Conservation (phyloP, 805 yeast genomes). For the Naumovozyma dairenensis region DNA sequence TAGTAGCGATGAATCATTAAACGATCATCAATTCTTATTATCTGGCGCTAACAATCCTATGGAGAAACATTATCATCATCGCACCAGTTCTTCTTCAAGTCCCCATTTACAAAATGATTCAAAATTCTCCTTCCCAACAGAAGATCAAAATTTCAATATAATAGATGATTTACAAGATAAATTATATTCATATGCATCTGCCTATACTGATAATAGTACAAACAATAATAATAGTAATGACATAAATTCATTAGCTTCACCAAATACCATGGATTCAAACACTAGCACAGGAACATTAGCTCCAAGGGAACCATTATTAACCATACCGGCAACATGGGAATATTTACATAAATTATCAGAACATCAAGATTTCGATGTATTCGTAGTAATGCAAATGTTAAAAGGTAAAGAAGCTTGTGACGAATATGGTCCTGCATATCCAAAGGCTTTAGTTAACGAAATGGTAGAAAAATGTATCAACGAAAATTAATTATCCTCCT, state of each 20-base stretch:
- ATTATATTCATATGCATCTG: too few species aligned
- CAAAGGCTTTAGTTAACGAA: constrained; percentile 13
- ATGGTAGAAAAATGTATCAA: constrained; percentile 4
- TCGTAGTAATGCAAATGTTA: constrained; percentile 45
- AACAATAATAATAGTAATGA: not conserved
- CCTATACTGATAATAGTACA: not conserved
- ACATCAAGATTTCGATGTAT: constrained; percentile 42
- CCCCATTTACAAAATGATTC: too few species aligned
- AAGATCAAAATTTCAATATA: constrained; percentile 21
- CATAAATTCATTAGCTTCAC: too few species aligned
- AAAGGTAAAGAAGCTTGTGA: constrained; percentile 67
- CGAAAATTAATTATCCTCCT: not conserved
- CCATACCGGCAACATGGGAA: constrained; percentile 78
- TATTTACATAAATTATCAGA: constrained; percentile 46
- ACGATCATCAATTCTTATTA: too few species aligned
- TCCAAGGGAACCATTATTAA: constrained; percentile 42
- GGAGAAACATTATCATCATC: not conserved
- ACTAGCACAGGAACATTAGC: not conserved
- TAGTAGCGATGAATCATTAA: too few species aligned
- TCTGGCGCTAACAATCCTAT: too few species aligned
- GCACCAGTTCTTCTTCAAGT: not conserved
- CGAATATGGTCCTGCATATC: constrained; percentile 48
- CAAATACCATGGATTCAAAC: not conserved
- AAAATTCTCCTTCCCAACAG: constrained; percentile 25
- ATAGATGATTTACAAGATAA: constrained; percentile 4